Percentiles rank a stretch among this genome's conserved stretches.
Conservation (phyloP, 2,329 filamentous ascomycete species). For the Colletotrichum plurivorum region DNA sequence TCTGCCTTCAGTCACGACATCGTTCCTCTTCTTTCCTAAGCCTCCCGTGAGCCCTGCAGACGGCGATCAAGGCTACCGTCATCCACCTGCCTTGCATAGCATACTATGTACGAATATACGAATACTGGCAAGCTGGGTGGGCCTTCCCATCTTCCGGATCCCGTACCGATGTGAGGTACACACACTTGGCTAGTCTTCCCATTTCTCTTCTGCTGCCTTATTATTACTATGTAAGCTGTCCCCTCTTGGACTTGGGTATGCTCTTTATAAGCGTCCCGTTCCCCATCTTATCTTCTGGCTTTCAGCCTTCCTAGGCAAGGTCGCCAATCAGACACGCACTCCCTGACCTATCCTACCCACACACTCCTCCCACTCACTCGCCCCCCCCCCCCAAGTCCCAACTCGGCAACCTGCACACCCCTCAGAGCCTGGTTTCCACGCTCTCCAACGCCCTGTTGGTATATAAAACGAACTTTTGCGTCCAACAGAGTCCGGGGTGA, state of each 20-base stretch:
- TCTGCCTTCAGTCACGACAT: neutral
- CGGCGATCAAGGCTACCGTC: slow-evolving; percentile 18
- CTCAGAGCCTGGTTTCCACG: slow-evolving; percentile 23
- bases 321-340: slow-evolving; percentile 33
- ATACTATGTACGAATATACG: neutral
- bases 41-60: slow-evolving; percentile 12
- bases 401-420: slow-evolving; percentile 20
- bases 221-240: neutral
- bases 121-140: slow-evolving; percentile 7
- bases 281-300: slow-evolving; percentile 24
- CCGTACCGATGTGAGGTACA: slow-evolving; percentile 10
- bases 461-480: slow-evolving; percentile 34
- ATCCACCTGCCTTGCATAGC: slow-evolving; percentile 14
- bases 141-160: slow-evolving; percentile 13
- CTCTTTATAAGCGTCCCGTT: slow-evolving; percentile 29
- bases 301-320: slow-evolving; percentile 36
- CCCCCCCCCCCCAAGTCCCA: slow-evolving; percentile 21
- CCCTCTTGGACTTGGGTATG: neutral
- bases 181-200: slow-evolving; percentile 1
- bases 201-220: slow-evolving; percentile 19
- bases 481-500: slow-evolving; percentile 30
- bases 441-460: slow-evolving; percentile 32
- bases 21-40: neutral
- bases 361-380: slow-evolving; percentile 34
- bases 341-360: slow-evolving; percentile 33